These are phyloP conservation scores for Elsinoe necatrix DNA, from an alignment of 2,329 filamentous ascomycete species.

Conservation along the genomic window DNA sequence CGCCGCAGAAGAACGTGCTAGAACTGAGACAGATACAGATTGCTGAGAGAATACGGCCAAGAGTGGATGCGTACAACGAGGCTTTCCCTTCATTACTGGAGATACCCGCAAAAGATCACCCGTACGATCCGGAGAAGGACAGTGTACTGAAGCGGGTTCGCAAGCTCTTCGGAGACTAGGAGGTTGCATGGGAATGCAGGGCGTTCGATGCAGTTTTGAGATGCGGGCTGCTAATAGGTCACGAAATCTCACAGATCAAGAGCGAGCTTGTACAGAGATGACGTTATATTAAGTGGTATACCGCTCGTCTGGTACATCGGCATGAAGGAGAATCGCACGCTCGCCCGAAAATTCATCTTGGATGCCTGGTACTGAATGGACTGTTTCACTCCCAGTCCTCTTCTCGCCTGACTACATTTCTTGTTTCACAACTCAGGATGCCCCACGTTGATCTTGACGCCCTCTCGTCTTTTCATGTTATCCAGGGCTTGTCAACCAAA, in stretches of 20 bases:
- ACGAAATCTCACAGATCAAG: neutral
- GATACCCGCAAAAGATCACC: constrained; percentile 97
- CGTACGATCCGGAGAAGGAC: constrained; percentile 98
- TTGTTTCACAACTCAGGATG: neutral
- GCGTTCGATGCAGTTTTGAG: neutral
- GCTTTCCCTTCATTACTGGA: constrained; percentile 95
- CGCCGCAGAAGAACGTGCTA: neutral
- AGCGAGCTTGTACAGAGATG: neutral
- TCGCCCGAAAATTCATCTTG: neutral
- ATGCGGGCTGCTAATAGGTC: neutral
- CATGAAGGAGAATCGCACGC: constrained; percentile 8
- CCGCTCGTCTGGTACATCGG: constrained; percentile 3
- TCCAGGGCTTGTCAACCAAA: constrained; percentile 9
- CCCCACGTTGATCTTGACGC: constrained; percentile 4
- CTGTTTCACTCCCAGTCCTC: neutral
- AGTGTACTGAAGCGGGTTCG: constrained; percentile 85
- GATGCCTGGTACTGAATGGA: constrained; percentile 5
- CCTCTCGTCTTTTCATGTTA: constrained; percentile 1
- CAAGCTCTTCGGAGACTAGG: constrained; percentile 61
- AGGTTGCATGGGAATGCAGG: neutral
- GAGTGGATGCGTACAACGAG: constrained; percentile 83
- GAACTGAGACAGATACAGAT: constrained; percentile 48
- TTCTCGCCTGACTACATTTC: neutral
- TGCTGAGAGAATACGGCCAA: constrained; percentile 84
- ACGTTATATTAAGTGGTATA: constrained; percentile 7